Base-by-base conservation (phyloP, 768 basidiomycete genomes). In the Dendrothele bispora region DNA sequence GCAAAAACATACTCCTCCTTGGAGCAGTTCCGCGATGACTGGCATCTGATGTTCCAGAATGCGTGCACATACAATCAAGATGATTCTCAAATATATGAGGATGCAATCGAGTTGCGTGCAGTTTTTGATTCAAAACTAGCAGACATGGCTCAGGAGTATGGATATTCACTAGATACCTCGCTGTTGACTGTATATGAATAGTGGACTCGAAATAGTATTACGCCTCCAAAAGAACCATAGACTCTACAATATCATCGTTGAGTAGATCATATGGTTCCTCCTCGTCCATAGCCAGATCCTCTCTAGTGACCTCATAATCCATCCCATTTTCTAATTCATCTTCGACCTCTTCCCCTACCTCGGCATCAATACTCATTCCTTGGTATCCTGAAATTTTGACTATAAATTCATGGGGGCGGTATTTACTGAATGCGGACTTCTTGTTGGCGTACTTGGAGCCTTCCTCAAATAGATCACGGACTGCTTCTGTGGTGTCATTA, bases 391-490 rank as follows among this genome's bases (percentile, higher is more conserved):
- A 20, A 35, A 48, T 48, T 32, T 21, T 6, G 3, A 46, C 48
- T 17, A 40, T 52, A 20, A 52, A 27, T 3, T 5, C 4, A 21
- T 52, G 50, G 3, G 5, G 10, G 8, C 41, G 42, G 39, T 44
- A 57, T 27, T 49, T 51, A 8, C 32, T 39, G 32, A 54, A 57
- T 18, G 54, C 55, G 3, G 21, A 30, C 2, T 41, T 43, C 2
- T 30, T 50, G 28, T 51, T 50, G 2, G 46, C 28, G 39, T 55
- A 53, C 15, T 41, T 37, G 1, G 52, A 44, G 1, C 55, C 54
- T 22, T 43, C 44, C 15, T 44, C 43, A 1, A 55, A 15, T 7
- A 55, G 43, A 37, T 52, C 55, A 7, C 56, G 51, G 2, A 40
- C 51, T 0, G 35, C 21, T 1, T 7, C 14, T 5, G 45, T 34